Conservation (phyloP, 1,139 yeast genomes). For the Geotrichum fermentans region DNA sequence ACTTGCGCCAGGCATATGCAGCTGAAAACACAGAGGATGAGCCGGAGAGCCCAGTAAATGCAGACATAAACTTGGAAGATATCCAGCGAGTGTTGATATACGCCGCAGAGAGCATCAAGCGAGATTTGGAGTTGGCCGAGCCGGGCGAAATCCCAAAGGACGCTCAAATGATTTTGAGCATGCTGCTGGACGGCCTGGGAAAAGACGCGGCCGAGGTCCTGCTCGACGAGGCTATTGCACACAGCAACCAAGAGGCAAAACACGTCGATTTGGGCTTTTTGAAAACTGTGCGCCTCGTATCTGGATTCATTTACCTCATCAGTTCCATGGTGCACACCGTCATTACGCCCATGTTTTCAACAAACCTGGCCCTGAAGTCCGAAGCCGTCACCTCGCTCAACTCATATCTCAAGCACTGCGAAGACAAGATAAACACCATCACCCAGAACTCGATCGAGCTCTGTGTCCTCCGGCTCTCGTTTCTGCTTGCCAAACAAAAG, state of each 20-base stretch:
- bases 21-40: constrained; percentile 19
- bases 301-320: constrained; percentile 60
- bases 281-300: constrained; percentile 50
- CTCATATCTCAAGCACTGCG: constrained; percentile 62
- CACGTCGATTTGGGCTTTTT: constrained; percentile 47
- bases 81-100: constrained; percentile 66
- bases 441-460: constrained; percentile 54
- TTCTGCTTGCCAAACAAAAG: constrained; percentile 56
- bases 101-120: constrained; percentile 72
- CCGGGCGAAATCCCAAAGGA: constrained; percentile 54
- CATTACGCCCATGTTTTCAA: constrained; percentile 62
- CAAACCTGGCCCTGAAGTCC: constrained; percentile 49
- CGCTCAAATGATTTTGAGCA: constrained; percentile 61
- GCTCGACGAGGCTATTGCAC: constrained; percentile 55
- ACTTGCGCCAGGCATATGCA: constrained; percentile 5
- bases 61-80: constrained; percentile 31
- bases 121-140: constrained; percentile 72
- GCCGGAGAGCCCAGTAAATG: constrained; percentile 24
- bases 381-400: constrained; percentile 64
- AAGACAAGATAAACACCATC: constrained; percentile 63
- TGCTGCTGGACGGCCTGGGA: constrained; percentile 66
- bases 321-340: constrained; percentile 70
- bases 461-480: constrained; percentile 28
- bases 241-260: constrained; percentile 40
- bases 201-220: constrained; percentile 70